Conservation (phyloP, 257 asterid genomes). For the Leptodermis oblonga region DNA sequence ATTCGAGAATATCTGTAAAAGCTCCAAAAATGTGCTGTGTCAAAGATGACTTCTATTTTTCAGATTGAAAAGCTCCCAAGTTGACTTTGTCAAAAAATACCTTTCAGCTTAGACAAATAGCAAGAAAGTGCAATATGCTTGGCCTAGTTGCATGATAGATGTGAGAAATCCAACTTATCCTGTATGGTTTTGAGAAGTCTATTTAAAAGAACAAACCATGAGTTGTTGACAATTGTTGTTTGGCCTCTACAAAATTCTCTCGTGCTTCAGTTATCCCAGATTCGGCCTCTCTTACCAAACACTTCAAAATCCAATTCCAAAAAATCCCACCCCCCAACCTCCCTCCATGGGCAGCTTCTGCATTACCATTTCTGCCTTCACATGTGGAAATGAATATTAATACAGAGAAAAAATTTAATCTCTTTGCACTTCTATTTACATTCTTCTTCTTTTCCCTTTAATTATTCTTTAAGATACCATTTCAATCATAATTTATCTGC, state of each 20-base stretch:
- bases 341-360: background rate
- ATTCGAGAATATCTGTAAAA: background rate
- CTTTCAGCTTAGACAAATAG: background rate
- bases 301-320: background rate
- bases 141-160: background rate
- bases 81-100: background rate
- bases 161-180: background rate
- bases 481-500: background rate
- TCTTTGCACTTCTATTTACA: background rate
- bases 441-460: too few species aligned
- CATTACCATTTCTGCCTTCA: background rate
- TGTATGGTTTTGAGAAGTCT: background rate
- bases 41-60: background rate
- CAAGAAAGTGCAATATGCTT: background rate
- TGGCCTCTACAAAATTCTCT: background rate
- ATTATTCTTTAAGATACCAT: background rate
- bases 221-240: background rate
- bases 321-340: background rate
- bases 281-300: too few species aligned
- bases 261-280: background rate
- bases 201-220: background rate
- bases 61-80: background rate
- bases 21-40: background rate
- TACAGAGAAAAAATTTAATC: background rate
- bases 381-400: background rate